A percentile compares a stretch with the other conserved stretches of the same genome.
Evolutionary conservation across 148 eudicot genomes (phyloP).

Genomic region (Rhododendron henanense): DNA sequence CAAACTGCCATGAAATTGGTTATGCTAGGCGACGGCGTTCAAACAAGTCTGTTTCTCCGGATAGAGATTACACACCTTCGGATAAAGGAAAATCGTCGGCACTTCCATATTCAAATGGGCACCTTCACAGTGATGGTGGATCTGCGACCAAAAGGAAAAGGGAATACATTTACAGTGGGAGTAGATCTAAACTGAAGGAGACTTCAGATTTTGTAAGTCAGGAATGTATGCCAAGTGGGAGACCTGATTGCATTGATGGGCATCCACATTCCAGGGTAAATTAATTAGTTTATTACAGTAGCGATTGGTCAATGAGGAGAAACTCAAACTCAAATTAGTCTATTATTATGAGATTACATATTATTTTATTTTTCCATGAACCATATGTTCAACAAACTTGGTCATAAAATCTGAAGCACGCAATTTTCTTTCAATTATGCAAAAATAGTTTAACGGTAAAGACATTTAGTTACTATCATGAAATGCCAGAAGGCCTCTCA

Average conservation of each 20-base stretch:
- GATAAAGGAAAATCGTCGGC: slow-evolving; percentile 22
- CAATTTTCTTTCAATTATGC: neutral
- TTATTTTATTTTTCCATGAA: neutral
- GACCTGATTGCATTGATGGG: neutral
- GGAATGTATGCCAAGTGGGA: neutral
- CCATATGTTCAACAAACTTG: neutral
- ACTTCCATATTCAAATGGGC: slow-evolving; percentile 4
- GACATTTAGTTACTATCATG: neutral
- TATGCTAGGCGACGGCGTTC: slow-evolving; percentile 53
- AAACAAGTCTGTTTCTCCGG: slow-evolving; percentile 19
- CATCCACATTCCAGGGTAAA: neutral
- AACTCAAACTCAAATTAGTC: no score
- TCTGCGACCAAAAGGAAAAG: neutral
- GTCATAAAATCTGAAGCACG: neutral
- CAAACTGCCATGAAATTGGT: slow-evolving; percentile 73
- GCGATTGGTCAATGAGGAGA: neutral
- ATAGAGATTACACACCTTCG: slow-evolving; percentile 13
- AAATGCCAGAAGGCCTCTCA: neutral
- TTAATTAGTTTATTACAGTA: neutral
- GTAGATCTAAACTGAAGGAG: no score
- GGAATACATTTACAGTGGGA: no score
- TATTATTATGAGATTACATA: no score
- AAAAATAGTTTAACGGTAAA: neutral
- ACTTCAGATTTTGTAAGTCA: neutral
- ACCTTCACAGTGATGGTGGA: neutral